Evolutionary conservation across 768 basidiomycete species (phyloP), one percentile per base, ranked within the genome.

Genomic region (Gautieria morchelliformis): DNA sequence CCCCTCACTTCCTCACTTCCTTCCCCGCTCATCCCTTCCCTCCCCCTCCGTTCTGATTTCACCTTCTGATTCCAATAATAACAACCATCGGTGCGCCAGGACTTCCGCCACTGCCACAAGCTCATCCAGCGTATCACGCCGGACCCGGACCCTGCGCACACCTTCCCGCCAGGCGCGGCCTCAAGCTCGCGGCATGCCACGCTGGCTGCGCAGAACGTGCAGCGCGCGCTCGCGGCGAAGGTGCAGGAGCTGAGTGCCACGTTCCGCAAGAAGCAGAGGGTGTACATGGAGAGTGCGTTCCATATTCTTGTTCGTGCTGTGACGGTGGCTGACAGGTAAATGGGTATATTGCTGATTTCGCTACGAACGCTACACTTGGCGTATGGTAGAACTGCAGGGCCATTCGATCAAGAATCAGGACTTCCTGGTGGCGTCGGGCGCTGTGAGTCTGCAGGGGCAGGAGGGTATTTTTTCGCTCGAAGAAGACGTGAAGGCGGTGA

Each of bases 371-470:
- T n/a, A 47, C 11, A 20, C 46, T 15, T 47, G 46, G 22, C 22
- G 15, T 20, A n/a, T n/a, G 51, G 48, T 68, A 96, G 95, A 88
- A 69, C 77, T 98, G 44, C 92, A 95, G 75, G 96, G 96, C 60
- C 94, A 98, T 75, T 92, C 94, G 68, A 93, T 92, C 69, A 96
- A 95, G 73, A 95, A 94, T 67, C 91, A 93, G 72, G 93, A 96
- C 75, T 75, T 96, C 41, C 78, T 97, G 60, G 79, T 93, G 63
- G 93, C 94, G 6, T 92, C 91, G 46, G 94, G 90, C 42, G 84
- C 85, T 27, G 81, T 94, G 58, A 82, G 88, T 17, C 78, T 89
- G 63, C 86, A 81, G 67, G 91, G 89, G 24, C 79, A 84, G 53
- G 93, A 94, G 66, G 82, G 85, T 37, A 74, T 93, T 69, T 84